These are phyloP conservation scores for Linnemannia zychae DNA, from an alignment of 192 early-diverging fungal species.

Conservation along the genomic window DNA sequence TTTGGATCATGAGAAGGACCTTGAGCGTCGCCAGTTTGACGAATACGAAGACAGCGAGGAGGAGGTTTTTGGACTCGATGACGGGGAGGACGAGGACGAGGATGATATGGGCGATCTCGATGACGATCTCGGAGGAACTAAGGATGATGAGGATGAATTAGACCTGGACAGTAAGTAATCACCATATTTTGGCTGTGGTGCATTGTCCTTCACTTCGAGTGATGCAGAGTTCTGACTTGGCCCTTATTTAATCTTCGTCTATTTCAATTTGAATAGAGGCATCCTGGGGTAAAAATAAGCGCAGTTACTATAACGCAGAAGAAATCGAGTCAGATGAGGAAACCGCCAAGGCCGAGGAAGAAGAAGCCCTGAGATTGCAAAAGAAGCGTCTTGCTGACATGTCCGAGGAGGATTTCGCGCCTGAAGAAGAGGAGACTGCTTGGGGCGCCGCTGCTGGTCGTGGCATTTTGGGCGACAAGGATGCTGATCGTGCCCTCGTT, in stretches of 20 bases:
- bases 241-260: not conserved
- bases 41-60: slow-evolving; percentile 77
- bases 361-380: slow-evolving; percentile 90
- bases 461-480: slow-evolving; percentile 56
- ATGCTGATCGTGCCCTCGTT: slow-evolving; percentile 61
- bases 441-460: slow-evolving; percentile 57
- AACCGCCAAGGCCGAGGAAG: slow-evolving; percentile 88
- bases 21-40: slow-evolving; percentile 40
- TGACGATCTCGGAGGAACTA: slow-evolving; percentile 39
- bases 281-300: slow-evolving; percentile 85
- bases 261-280: slow-evolving; percentile 59
- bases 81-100: slow-evolving; percentile 61
- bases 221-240: not conserved
- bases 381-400: slow-evolving; percentile 81
- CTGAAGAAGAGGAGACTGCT: slow-evolving; percentile 77
- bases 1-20: slow-evolving; percentile 44
- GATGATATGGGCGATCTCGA: slow-evolving; percentile 55
- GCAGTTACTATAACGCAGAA: slow-evolving; percentile 90
- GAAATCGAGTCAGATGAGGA: slow-evolving; percentile 81
- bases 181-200: not conserved
- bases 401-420: slow-evolving; percentile 91
- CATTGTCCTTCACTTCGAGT: slow-evolving; percentile 21
- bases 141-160: slow-evolving; percentile 42
- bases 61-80: slow-evolving; percentile 83
- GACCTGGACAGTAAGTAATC: slow-evolving; percentile 55